Evolutionary conservation across 768 basidiomycete genomes (phyloP).

Genomic region (Mycena vitilis): DNA sequence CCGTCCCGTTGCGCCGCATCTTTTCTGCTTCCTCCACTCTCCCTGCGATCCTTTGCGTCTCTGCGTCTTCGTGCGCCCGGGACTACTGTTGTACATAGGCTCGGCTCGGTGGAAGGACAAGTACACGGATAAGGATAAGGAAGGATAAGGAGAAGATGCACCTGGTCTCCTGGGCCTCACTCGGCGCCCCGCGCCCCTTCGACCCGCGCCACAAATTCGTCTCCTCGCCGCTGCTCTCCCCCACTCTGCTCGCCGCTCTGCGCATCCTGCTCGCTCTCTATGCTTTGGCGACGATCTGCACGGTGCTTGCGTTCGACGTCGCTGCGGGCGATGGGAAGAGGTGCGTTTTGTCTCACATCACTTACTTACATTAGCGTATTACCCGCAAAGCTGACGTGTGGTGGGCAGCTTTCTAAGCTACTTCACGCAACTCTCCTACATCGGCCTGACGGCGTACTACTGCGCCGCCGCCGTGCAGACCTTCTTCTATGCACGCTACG

Average conservation of each 20-base stretch:
- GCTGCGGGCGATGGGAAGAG: conserved; percentile 44
- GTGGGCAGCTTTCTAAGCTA: conserved; percentile 62
- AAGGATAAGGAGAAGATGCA: too few species aligned
- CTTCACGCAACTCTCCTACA: conserved; percentile 73
- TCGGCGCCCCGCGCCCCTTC: conserved; percentile 53
- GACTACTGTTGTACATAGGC: not conserved
- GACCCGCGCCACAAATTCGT: conserved; percentile 54
- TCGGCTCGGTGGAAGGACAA: too few species aligned
- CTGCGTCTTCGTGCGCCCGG: not conserved
- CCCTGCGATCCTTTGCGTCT: not conserved
- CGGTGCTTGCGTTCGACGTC: conserved; percentile 52
- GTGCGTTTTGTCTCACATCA: too few species aligned
- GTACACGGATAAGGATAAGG: too few species aligned
- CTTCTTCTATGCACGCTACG: conserved; percentile 49
- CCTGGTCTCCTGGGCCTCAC: conserved; percentile 37
- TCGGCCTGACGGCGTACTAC: conserved; percentile 72
- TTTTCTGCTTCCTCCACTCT: not conserved
- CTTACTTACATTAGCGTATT: too few species aligned
- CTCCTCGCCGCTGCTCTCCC: conserved; percentile 62
- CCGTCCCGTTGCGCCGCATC: not conserved
- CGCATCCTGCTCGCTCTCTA: conserved; percentile 65
- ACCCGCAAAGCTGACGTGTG: too few species aligned
- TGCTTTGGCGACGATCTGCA: conserved; percentile 54
- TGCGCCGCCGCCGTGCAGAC: conserved; percentile 70
- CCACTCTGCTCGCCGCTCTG: conserved; percentile 55